Base-by-base conservation (phyloP, 208 protist species). In the Acanthamoeba sp. region DNA sequence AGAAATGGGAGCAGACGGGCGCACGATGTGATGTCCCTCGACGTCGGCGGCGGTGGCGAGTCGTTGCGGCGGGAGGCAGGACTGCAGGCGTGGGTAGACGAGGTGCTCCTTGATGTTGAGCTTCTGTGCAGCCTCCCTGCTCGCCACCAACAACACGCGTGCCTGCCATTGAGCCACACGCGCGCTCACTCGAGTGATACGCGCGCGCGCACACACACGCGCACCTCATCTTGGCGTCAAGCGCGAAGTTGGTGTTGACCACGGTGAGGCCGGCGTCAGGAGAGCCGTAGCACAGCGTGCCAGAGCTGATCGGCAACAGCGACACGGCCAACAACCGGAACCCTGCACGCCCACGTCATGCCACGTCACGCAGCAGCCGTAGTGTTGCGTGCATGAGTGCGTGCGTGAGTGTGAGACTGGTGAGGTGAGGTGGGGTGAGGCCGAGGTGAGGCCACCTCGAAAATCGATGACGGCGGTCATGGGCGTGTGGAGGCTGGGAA, bases 41-140 rank as follows among this genome's bases (percentile, higher is more conserved):
- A 85, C 76, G 76, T 85, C 76, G 32, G 76, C 76, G 3, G 76
- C 76, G 45, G 76, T 85, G 45, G 76, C 76, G 42, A 85, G 45
- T 16, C 18, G 18, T 57, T 38, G 38, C 4, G 76, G 76, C 27
- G 38, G 76, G 2, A 36, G 6, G 29, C 69, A 24, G 36, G 22
- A 36, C 42, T n/a, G 24, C 3, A 10, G n/a, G 22, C 3, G 18
- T 12, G 76, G 22, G 24, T 85, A 52, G 22, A 85, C 76, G 42
- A 57, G 27, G 36, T 91, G 84, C 36, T 71, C 55, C 38, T 91
- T 91, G n/a, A 91, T 48, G 36, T 91, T 91, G 22, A 91, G 84
- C 36, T 91, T 91, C 84, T 71, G 29, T 0, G 84, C 84, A 5
- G 84, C 84, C 14, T 64, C 57, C 59, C 55, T 71, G 42, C 16